phyloP scores from a whole-genome alignment of 257 asterid genomes.

The Asclepias syriaca region DNA sequence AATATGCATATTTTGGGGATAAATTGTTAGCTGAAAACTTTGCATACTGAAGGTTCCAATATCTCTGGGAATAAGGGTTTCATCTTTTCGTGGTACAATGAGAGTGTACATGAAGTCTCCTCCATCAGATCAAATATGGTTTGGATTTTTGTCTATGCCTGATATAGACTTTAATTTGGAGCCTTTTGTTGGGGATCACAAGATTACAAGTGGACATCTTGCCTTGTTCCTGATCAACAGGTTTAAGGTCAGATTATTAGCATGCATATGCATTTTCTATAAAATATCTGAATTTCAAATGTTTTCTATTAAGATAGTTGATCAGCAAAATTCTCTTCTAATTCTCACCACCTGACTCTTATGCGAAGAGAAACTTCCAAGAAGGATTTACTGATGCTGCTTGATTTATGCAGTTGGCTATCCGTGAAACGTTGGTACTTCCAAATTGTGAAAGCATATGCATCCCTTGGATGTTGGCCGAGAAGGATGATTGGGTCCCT shows the following conservation, averaged over 20 bases:
- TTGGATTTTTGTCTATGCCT: conserved; percentile 87
- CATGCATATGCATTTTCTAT: not conserved
- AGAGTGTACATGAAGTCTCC: conserved; percentile 79
- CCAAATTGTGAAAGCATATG: conserved; percentile 67
- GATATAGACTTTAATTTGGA: conserved; percentile 77
- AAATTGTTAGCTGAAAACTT: conserved; percentile 11
- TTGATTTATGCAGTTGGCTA: conserved; percentile 56
- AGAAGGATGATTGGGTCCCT: conserved; percentile 90
- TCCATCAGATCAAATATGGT: conserved; percentile 96
- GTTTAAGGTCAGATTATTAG: conserved; percentile 57
- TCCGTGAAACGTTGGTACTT: conserved; percentile 80
- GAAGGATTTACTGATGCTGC: not conserved
- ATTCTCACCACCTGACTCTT: not conserved
- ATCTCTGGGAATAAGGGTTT: conserved; percentile 61
- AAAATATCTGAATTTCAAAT: not conserved
- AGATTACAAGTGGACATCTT: conserved; percentile 73
- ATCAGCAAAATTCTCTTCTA: not conserved
- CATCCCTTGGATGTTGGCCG: conserved; percentile 86
- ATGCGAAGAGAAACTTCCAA: not conserved
- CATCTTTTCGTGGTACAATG: conserved; percentile 80
- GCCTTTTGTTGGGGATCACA: conserved; percentile 75
- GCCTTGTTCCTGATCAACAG: conserved; percentile 67
- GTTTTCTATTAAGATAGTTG: not conserved
- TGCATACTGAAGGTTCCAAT: conserved; percentile 69
- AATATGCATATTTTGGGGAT: not conserved